Conservation (phyloP, 2,329 filamentous ascomycete genomes). For the Paracoccidioides lutzii region DNA sequence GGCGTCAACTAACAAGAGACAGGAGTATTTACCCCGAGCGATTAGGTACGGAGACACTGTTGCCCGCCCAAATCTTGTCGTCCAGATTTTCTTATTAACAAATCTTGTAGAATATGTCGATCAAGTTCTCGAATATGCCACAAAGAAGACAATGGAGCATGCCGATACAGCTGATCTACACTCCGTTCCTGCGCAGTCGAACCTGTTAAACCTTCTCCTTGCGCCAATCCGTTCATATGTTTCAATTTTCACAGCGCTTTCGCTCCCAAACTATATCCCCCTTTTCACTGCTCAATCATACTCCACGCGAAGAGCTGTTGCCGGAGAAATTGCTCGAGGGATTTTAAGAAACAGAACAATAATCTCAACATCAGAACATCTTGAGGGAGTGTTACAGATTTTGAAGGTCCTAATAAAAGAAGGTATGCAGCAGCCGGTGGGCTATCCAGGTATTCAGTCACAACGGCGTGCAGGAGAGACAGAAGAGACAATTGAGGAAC, state of each 20-base stretch:
- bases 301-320: slow-evolving; percentile 77
- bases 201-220: slow-evolving; percentile 77
- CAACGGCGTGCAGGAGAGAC: slow-evolving; percentile 73
- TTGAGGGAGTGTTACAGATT: slow-evolving; percentile 80
- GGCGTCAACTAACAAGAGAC: slow-evolving; percentile 16
- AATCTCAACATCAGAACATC: slow-evolving; percentile 63
- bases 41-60: slow-evolving; percentile 33
- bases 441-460: slow-evolving; percentile 64
- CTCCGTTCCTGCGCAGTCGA: slow-evolving; percentile 73
- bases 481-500: slow-evolving; percentile 94
- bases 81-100: slow-evolving; percentile 3
- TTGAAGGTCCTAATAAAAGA: slow-evolving; percentile 88
- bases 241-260: slow-evolving; percentile 90
- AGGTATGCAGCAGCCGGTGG: slow-evolving; percentile 68
- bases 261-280: slow-evolving; percentile 82
- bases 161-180: slow-evolving; percentile 93
- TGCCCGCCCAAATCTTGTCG: not conserved
- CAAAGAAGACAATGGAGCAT: slow-evolving; percentile 74
- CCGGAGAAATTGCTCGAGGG: slow-evolving; percentile 71
- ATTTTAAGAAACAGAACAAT: slow-evolving; percentile 71
- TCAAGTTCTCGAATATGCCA: slow-evolving; percentile 80
- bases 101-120: slow-evolving; percentile 64
- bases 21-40: slow-evolving; percentile 84
- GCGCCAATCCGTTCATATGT: slow-evolving; percentile 80
- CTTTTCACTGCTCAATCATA: slow-evolving; percentile 87